Evolutionary conservation across 2,329 filamentous ascomycete species (phyloP).

Genomic region (Hortaea werneckii): DNA sequence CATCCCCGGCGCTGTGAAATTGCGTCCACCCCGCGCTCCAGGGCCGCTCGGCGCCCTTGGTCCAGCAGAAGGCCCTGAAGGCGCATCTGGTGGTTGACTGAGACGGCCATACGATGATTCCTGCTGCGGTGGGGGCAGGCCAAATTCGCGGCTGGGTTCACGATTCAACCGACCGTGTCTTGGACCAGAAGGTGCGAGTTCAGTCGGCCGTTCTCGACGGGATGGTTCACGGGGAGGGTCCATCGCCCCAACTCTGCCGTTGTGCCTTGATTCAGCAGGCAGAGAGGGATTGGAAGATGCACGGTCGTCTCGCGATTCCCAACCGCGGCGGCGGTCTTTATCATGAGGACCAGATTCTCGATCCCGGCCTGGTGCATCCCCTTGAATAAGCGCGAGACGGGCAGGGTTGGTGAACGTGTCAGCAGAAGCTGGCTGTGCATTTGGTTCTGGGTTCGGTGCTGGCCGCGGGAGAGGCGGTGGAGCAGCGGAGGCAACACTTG

Average conservation of each 20-base stretch:
- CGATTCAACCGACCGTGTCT: slow-evolving; percentile 40
- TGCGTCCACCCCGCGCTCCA: slow-evolving; percentile 29
- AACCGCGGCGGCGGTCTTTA: not conserved
- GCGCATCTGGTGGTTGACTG: slow-evolving; percentile 39
- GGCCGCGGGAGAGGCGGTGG: not conserved
- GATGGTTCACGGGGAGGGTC: slow-evolving; percentile 14
- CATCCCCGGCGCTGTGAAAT: slow-evolving; percentile 23
- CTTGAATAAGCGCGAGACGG: not conserved
- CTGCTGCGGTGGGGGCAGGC: not conserved
- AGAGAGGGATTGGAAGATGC: slow-evolving; percentile 11
- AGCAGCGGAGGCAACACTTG: not conserved
- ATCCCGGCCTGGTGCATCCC: not conserved
- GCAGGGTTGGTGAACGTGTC: not conserved
- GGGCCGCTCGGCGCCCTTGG: slow-evolving; percentile 37
- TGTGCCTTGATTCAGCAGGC: slow-evolving; percentile 11
- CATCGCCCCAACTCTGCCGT: slow-evolving; percentile 25
- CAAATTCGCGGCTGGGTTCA: slow-evolving; percentile 32
- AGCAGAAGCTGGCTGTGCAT: not conserved
- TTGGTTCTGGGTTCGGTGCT: not conserved
- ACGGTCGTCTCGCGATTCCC: slow-evolving; percentile 2
- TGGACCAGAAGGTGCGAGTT: slow-evolving; percentile 44
- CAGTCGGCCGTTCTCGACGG: slow-evolving; percentile 23
- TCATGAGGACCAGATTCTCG: not conserved
- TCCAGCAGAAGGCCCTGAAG: slow-evolving; percentile 50
- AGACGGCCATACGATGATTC: slow-evolving; percentile 36